These are phyloP conservation scores for Neofusicoccum sp. DNA, from an alignment of 2,329 filamentous ascomycete species.

Conservation along the genomic window DNA sequence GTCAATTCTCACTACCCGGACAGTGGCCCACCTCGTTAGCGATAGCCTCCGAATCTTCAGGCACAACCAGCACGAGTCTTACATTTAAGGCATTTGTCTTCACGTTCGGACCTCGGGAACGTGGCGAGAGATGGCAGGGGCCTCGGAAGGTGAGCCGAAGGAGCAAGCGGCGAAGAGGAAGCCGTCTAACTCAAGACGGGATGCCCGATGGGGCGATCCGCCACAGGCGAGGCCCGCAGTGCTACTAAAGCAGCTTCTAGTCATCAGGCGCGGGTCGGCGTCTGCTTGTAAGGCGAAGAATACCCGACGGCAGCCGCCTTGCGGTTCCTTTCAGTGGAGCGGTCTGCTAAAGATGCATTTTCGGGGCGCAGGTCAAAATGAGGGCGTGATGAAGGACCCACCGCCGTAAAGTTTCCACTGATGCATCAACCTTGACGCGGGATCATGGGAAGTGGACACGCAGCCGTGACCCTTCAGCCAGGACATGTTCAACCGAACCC, in stretches of 20 bases:
- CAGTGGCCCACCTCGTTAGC: not conserved
- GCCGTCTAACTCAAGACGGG: conserved; percentile 1
- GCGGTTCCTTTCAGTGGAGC: not conserved
- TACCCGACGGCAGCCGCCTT: not conserved
- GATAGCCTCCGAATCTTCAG: not conserved
- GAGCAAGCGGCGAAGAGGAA: not conserved
- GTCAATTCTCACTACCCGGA: not conserved
- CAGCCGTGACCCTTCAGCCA: not conserved
- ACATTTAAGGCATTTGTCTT: not conserved
- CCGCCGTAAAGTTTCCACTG: not conserved
- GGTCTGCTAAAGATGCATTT: not conserved
- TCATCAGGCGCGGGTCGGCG: conserved; percentile 4
- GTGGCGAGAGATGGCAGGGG: not conserved
- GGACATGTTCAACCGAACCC: not conserved
- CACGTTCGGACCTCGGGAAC: not conserved
- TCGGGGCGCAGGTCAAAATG: not conserved
- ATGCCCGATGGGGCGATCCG: conserved; percentile 3
- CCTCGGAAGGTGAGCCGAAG: not conserved
- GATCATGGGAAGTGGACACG: conserved; percentile 2
- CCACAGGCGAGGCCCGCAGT: conserved; percentile 7
- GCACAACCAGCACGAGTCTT: not conserved
- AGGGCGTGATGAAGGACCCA: conserved; percentile 11
- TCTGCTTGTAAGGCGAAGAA: not conserved
- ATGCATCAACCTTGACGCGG: conserved; percentile 8
- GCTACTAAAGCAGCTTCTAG: conserved; percentile 1